These are phyloP conservation scores for Byssothecium circinans DNA, from an alignment of 2,329 filamentous ascomycete genomes.

Conservation along the genomic window DNA sequence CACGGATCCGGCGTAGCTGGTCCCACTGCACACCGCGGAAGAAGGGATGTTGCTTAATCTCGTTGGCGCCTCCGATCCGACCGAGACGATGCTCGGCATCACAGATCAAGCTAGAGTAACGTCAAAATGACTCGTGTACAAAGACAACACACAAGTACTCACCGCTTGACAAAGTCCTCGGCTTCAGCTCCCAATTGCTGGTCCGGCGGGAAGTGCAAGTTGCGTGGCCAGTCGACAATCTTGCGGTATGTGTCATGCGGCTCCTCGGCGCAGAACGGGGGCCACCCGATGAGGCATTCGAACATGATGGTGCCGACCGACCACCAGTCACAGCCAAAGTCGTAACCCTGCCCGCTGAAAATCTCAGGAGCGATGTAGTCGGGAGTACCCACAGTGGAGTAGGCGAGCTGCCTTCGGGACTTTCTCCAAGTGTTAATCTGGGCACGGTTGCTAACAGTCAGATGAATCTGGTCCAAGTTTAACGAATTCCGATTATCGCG, in stretches of 20 bases:
- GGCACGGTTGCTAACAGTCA: slow-evolving; percentile 95
- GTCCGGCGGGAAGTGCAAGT: slow-evolving; percentile 95
- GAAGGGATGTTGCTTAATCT: slow-evolving; percentile 93
- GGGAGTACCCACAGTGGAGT: slow-evolving; percentile 96
- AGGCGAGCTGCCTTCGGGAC: slow-evolving; percentile 91
- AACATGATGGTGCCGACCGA: slow-evolving; percentile 99
- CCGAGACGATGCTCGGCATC: slow-evolving; percentile 92
- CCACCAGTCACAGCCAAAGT: slow-evolving; percentile 99
- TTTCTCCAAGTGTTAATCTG: slow-evolving; percentile 99
- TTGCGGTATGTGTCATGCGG: slow-evolving; percentile 98
- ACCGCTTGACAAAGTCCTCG: slow-evolving; percentile 91
- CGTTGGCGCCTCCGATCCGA: slow-evolving; percentile 75
- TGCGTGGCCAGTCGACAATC: slow-evolving; percentile 97
- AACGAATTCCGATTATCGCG: slow-evolving; percentile 82
- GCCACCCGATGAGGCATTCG: slow-evolving; percentile 97
- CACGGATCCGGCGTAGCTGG: slow-evolving; percentile 85
- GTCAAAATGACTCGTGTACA: slow-evolving; percentile 21
- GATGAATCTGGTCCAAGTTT: slow-evolving; percentile 94
- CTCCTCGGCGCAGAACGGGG: slow-evolving; percentile 97
- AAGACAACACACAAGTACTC: slow-evolving; percentile 39
- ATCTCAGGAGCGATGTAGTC: slow-evolving; percentile 99
- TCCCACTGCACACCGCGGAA: slow-evolving; percentile 98
- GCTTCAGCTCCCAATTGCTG: slow-evolving; percentile 85
- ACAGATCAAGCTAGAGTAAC: slow-evolving; percentile 73
- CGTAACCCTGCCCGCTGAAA: slow-evolving; percentile 94